phyloP scores from a whole-genome alignment of 257 asterid species.

The Prunella vulgaris region DNA sequence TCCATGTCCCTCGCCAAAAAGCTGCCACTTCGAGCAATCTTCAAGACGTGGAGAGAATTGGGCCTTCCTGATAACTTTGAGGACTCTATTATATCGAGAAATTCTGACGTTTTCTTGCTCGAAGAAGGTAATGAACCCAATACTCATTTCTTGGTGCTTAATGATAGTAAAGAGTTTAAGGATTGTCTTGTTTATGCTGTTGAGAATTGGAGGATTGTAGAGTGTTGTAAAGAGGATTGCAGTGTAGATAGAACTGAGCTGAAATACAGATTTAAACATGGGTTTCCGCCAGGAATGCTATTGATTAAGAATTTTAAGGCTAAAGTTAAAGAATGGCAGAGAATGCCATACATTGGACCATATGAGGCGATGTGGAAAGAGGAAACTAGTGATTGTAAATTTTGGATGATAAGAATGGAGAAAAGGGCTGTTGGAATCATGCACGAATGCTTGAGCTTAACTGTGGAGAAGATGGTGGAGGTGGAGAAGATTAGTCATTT shows the following conservation, averaged over 20 bases:
- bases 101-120: conserved; percentile 52
- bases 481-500: conserved; percentile 95
- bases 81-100: conserved; percentile 55
- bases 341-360: conserved; percentile 59
- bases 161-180: conserved; percentile 32
- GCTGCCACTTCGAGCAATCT: conserved; percentile 74
- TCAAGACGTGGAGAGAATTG: conserved; percentile 78
- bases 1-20: conserved; percentile 64
- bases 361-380: conserved; percentile 51
- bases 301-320: conserved; percentile 59
- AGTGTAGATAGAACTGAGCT: conserved; percentile 49
- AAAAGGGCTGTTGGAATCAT: conserved; percentile 83
- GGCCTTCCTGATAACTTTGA: conserved; percentile 91
- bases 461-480: conserved; percentile 93
- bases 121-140: conserved; percentile 61
- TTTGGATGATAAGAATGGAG: conserved; percentile 54
- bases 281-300: conserved; percentile 85
- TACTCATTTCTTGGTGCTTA: conserved; percentile 60
- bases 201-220: conserved; percentile 68
- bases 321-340: conserved; percentile 78
- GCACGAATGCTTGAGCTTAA: conserved; percentile 89
- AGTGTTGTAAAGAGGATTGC: conserved; percentile 67
- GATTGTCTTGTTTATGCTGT: conserved; percentile 55
- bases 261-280: conserved; percentile 56
- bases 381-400: conserved; percentile 35